Conservation (phyloP, 768 basidiomycete species). For the Leccinum longicurvipes region DNA sequence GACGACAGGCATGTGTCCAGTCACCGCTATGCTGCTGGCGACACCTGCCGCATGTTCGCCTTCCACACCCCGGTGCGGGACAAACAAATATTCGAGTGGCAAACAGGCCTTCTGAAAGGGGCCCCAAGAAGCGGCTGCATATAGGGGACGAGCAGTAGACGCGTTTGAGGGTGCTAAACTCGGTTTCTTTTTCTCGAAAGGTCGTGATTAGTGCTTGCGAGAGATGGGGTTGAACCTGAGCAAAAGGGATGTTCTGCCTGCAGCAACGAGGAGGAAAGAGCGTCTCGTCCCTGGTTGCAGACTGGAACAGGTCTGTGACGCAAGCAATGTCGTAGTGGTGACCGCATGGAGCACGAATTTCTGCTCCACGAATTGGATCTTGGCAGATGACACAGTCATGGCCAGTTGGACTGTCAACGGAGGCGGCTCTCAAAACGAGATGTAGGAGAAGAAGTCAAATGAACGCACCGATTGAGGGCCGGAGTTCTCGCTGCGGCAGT, state of each 20-base stretch:
- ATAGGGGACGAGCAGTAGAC: slow-evolving; percentile 37
- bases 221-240: slow-evolving; percentile 25
- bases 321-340: slow-evolving; percentile 37
- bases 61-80: slow-evolving; percentile 15
- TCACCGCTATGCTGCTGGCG: slow-evolving; percentile 22
- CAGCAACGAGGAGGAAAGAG: slow-evolving; percentile 43
- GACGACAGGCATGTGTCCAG: slow-evolving; percentile 25
- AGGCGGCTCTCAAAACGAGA: neutral
- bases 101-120: slow-evolving; percentile 29
- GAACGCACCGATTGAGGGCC: slow-evolving; percentile 14
- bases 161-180: slow-evolving; percentile 33
- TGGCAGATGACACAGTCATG: slow-evolving; percentile 35
- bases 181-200: slow-evolving; percentile 27
- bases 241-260: slow-evolving; percentile 27
- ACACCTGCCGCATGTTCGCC: slow-evolving; percentile 26
- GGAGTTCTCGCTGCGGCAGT: neutral
- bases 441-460: neutral
- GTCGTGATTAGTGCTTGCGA: slow-evolving; percentile 12
- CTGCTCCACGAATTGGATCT: slow-evolving; percentile 28
- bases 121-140: slow-evolving; percentile 38
- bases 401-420: slow-evolving; percentile 15
- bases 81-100: slow-evolving; percentile 17
- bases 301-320: slow-evolving; percentile 32
- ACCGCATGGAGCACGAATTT: slow-evolving; percentile 32
- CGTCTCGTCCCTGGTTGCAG: slow-evolving; percentile 35